Evolutionary conservation across 2,329 filamentous ascomycete genomes (phyloP).

Genomic region (Geosmithia flava): DNA sequence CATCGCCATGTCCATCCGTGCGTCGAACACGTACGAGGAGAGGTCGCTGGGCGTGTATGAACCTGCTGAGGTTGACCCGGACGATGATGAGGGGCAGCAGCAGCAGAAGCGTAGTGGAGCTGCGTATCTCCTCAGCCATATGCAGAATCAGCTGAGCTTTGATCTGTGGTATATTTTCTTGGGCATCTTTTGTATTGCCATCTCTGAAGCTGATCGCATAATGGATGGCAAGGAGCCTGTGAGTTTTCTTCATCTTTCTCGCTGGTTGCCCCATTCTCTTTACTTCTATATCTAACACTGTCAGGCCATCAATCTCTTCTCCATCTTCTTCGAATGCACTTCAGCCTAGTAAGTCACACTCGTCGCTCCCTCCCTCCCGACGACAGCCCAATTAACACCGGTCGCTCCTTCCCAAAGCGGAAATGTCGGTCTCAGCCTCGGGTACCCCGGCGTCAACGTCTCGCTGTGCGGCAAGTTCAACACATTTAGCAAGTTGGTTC

Average conservation of each 20-base stretch:
- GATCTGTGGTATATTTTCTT: constrained; percentile 28
- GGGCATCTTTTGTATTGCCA: constrained; percentile 21
- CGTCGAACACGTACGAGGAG: constrained; percentile 50
- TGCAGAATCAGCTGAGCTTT: constrained; percentile 25
- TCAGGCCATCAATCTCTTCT: constrained; percentile 4
- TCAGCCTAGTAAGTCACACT: constrained; percentile 4
- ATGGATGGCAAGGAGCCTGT: constrained; percentile 3
- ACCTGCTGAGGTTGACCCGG: constrained; percentile 9
- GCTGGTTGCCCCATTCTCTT: not conserved
- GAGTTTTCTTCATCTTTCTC: too few species aligned
- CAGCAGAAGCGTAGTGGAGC: constrained; percentile 6
- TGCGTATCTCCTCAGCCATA: constrained; percentile 17
- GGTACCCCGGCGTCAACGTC: constrained; percentile 14
- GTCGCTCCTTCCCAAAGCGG: constrained; percentile 9
- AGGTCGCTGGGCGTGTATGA: constrained; percentile 46
- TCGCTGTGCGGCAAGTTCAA: constrained; percentile 18
- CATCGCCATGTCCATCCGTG: constrained; percentile 47
- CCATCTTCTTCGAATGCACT: constrained; percentile 5
- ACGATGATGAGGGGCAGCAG: constrained; percentile 11
- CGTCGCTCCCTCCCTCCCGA: not conserved
- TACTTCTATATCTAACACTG: not conserved
- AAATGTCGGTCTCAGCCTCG: constrained; percentile 22
- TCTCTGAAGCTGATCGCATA: constrained; percentile 6
- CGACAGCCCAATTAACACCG: too few species aligned
- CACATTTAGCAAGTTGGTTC: constrained; percentile 19